Percentiles rank a stretch among this genome's conserved stretches.
Evolutionary conservation across 495 filamentous ascomycete species (phyloP).

Genomic region (Gamarada debralockiae): DNA sequence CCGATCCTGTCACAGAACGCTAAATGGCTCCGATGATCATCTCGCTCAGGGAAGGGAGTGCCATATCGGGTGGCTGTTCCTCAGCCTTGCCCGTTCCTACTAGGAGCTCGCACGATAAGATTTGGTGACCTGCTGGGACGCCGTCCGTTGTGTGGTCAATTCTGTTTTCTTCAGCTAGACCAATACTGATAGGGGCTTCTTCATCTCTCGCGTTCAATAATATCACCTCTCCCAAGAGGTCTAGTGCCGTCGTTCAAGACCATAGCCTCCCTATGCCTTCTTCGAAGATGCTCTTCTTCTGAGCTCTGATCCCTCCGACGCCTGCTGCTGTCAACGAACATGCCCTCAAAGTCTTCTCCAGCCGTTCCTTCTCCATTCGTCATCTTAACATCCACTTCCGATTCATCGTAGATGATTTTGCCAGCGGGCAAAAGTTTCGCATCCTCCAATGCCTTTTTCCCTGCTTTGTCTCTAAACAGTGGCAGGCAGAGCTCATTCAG

Average conservation of each 20-base stretch:
- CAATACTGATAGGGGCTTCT: no score
- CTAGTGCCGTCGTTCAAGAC: conserved; percentile 58
- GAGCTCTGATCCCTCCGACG: conserved; percentile 40
- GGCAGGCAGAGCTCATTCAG: conserved; percentile 40
- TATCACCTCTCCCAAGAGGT: conserved; percentile 52
- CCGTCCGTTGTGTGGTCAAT: no score
- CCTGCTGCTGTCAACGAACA: conserved; percentile 28
- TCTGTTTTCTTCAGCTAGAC: no score
- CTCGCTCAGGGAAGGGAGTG: no score
- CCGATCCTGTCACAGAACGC: neutral
- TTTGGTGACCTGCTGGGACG: no score
- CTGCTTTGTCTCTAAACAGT: conserved; percentile 32
- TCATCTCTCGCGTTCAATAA: conserved; percentile 39
- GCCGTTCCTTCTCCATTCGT: conserved; percentile 15
- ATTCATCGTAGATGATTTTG: conserved; percentile 1
- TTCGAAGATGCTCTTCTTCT: conserved; percentile 48
- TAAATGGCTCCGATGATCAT: no score
- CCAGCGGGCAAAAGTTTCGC: conserved; percentile 31
- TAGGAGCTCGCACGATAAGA: no score
- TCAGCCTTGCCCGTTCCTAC: no score
- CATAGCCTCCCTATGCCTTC: conserved; percentile 59
- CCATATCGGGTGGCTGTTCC: no score
- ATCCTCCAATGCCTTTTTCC: conserved; percentile 36
- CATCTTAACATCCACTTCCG: conserved; percentile 11
- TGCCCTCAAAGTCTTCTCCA: conserved; percentile 22